A percentile compares a stretch with the other conserved stretches of the same genome.
Conservation (phyloP, 1,139 yeast species). For the Sugiyamaella novakii region DNA sequence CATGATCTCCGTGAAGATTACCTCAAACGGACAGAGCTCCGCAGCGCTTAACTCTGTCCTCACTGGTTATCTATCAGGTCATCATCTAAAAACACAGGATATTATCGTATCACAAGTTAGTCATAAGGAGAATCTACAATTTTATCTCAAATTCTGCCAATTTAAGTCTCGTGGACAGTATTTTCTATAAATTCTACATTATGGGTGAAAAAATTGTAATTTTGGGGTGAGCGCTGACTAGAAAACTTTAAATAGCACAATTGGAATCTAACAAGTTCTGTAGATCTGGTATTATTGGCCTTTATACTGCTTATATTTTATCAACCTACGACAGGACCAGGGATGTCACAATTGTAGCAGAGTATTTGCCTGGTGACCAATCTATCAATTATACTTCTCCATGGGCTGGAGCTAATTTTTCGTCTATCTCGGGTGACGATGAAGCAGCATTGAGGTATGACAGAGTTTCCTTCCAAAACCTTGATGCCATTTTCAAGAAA, state of each 20-base stretch:
- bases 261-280: too few species aligned
- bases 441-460: slow-evolving; percentile 55
- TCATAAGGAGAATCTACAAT: too few species aligned
- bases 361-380: slow-evolving; percentile 72
- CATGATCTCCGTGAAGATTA: too few species aligned
- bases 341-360: slow-evolving; percentile 61
- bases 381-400: slow-evolving; percentile 73
- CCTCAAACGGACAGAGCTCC: too few species aligned
- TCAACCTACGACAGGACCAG: slow-evolving; percentile 49
- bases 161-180: too few species aligned
- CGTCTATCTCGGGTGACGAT: slow-evolving; percentile 64
- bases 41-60: too few species aligned
- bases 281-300: slow-evolving; percentile 71
- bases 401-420: slow-evolving; percentile 64
- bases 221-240: slow-evolving; percentile 31
- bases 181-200: too few species aligned
- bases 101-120: too few species aligned
- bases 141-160: too few species aligned
- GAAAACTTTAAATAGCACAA: too few species aligned
- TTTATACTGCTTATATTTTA: slow-evolving; percentile 60
- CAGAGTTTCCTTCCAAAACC: slow-evolving; percentile 55
- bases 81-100: too few species aligned
- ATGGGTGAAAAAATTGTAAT: slow-evolving; percentile 37
- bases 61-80: too few species aligned
- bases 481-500: slow-evolving; percentile 47